A percentile compares a stretch with the other conserved stretches of the same genome.
Conservation (phyloP, 805 yeast species). For the Zygoascus ofunaensis region DNA sequence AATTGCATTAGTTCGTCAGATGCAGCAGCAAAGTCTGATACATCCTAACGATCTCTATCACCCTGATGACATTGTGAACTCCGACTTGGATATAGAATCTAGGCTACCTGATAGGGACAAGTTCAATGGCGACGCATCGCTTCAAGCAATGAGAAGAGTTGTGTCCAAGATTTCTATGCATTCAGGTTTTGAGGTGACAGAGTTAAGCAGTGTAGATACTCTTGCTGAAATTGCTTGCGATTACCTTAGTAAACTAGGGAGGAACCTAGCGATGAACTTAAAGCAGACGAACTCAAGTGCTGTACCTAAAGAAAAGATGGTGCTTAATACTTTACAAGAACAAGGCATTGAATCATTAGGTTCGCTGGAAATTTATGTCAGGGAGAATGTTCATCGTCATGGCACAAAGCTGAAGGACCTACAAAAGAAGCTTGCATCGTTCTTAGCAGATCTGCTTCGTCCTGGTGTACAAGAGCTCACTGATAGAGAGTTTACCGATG, state of each 20-base stretch:
- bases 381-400: constrained; percentile 63
- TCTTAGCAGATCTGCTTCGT: constrained; percentile 70
- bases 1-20: constrained; percentile 75
- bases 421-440: constrained; percentile 52
- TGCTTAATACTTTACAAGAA: constrained; percentile 61
- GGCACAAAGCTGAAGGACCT: constrained; percentile 61
- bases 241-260: constrained; percentile 65
- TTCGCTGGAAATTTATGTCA: constrained; percentile 61
- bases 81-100: constrained; percentile 77
- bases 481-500: constrained; percentile 76
- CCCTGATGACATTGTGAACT: constrained; percentile 48
- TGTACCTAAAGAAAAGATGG: constrained; percentile 36
- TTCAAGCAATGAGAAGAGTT: constrained; percentile 55
- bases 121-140: constrained; percentile 50
- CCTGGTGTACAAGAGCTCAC: constrained; percentile 60
- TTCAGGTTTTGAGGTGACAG: constrained; percentile 81
- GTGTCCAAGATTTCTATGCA: constrained; percentile 80
- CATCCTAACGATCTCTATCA: constrained; percentile 67
- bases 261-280: constrained; percentile 57
- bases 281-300: constrained; percentile 40
- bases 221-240: constrained; percentile 77
- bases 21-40: constrained; percentile 74
- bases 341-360: constrained; percentile 74
- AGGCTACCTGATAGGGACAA: constrained; percentile 62
- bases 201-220: constrained; percentile 65